Percentiles rank a stretch among this genome's conserved stretches.
These are phyloP conservation scores for Sclerotinia minor DNA, from an alignment of 2,329 filamentous ascomycete genomes.

Conservation along the genomic window DNA sequence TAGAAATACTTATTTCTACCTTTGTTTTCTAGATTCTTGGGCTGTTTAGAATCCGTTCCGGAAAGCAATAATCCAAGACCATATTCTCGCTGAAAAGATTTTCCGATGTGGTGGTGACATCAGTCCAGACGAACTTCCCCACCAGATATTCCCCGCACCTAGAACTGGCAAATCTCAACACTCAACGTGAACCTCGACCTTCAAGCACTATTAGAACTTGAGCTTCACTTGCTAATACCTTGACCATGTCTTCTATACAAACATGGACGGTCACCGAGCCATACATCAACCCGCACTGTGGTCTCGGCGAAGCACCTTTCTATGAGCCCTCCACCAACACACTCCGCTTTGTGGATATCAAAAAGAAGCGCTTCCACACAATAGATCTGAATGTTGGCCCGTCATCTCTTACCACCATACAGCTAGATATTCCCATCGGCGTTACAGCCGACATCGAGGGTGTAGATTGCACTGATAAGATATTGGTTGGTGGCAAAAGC, in stretches of 20 bases:
- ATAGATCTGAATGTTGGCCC: conserved; percentile 64
- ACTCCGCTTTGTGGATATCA: conserved; percentile 81
- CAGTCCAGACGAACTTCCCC: neutral
- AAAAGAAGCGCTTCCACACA: conserved; percentile 70
- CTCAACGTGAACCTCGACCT: no score
- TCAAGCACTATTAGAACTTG: neutral
- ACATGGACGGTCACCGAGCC: conserved; percentile 50
- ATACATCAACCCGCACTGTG: conserved; percentile 62
- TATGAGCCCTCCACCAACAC: conserved; percentile 65
- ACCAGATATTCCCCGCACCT: neutral
- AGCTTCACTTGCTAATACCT: neutral
- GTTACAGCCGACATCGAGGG: conserved; percentile 78
- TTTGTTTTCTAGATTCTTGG: neutral
- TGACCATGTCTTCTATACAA: conserved; percentile 38
- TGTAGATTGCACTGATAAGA: conserved; percentile 60
- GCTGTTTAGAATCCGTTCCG: neutral
- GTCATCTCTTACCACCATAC: conserved; percentile 36
- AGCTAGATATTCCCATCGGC: conserved; percentile 56
- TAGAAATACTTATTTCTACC: conserved; percentile 6
- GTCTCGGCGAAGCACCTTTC: conserved; percentile 72
- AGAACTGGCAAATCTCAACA: neutral
- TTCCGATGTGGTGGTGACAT: conserved; percentile 16
- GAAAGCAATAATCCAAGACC: neutral
- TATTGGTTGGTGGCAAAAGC: conserved; percentile 77
- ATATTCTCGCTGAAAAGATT: conserved; percentile 20